phyloP scores from a whole-genome alignment of 2,329 filamentous ascomycete genomes.

The Fusarium sublunatum region DNA sequence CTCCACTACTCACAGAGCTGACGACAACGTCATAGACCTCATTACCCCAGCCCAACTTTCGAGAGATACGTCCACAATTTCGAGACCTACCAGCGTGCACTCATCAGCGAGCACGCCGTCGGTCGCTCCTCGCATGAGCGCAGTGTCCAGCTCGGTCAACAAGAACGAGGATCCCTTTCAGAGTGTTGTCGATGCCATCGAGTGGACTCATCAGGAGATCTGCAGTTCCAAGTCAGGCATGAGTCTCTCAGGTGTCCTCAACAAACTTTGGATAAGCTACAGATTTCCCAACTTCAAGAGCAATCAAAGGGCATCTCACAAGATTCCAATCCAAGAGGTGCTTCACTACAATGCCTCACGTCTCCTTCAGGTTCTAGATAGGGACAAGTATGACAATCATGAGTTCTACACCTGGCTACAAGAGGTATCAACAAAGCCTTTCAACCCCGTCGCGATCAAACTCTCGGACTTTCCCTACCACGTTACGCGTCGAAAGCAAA shows the following conservation, averaged over 20 bases:
- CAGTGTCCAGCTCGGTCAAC: not conserved
- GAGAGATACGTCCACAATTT: slow-evolving; percentile 5
- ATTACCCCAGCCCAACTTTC: slow-evolving; percentile 4
- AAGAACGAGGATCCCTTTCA: slow-evolving; percentile 43
- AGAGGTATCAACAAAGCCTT: slow-evolving; percentile 42
- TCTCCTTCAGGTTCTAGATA: slow-evolving; percentile 52
- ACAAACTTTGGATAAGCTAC: slow-evolving; percentile 50
- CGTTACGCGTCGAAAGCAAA: slow-evolving; percentile 40
- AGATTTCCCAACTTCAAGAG: slow-evolving; percentile 48
- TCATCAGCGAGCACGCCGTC: slow-evolving; percentile 14
- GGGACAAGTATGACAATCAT: slow-evolving; percentile 49
- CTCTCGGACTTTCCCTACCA: slow-evolving; percentile 47
- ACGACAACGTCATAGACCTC: slow-evolving; percentile 6
- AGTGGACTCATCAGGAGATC: slow-evolving; percentile 33
- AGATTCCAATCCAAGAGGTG: slow-evolving; percentile 56
- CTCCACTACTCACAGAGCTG: slow-evolving; percentile 22
- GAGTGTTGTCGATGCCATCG: slow-evolving; percentile 45
- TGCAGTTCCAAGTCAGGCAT: slow-evolving; percentile 40
- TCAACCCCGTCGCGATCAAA: slow-evolving; percentile 46
- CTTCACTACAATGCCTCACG: slow-evolving; percentile 58
- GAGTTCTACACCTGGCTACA: slow-evolving; percentile 52
- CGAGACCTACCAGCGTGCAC: slow-evolving; percentile 14
- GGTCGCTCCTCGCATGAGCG: slow-evolving; percentile 6
- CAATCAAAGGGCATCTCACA: slow-evolving; percentile 51
- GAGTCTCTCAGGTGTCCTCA: slow-evolving; percentile 38